These are phyloP conservation scores for Yamadazyma olivae DNA, from an alignment of 805 yeast species.

Conservation along the genomic window DNA sequence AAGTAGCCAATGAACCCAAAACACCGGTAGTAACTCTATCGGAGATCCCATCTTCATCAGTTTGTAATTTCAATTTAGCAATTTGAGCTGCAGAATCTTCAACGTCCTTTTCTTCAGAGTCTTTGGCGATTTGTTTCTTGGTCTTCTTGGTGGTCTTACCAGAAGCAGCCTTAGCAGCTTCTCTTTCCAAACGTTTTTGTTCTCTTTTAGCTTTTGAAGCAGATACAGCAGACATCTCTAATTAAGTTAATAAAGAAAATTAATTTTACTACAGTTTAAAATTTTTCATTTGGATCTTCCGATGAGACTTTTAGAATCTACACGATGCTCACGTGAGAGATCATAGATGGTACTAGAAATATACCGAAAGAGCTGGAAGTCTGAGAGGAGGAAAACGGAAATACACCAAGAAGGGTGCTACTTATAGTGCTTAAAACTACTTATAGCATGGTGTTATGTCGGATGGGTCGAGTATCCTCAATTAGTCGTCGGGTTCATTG, in stretches of 20 bases:
- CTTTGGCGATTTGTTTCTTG: slow-evolving; percentile 53
- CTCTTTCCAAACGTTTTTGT: slow-evolving; percentile 76
- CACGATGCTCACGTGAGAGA: not conserved
- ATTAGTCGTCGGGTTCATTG: no score
- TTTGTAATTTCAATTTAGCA: slow-evolving; percentile 85
- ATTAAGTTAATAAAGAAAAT: no score
- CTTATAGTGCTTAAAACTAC: no score
- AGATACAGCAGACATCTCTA: slow-evolving; percentile 45
- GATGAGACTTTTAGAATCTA: no score
- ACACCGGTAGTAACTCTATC: slow-evolving; percentile 99
- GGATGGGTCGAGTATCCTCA: no score
- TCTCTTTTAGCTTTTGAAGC: slow-evolving; percentile 98
- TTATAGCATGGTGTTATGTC: no score
- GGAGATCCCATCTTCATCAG: slow-evolving; percentile 89
- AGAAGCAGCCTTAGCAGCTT: slow-evolving; percentile 51
- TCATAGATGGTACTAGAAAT: no score
- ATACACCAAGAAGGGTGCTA: no score
- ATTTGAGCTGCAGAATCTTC: slow-evolving; percentile 70
- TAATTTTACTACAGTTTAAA: slow-evolving; percentile 1
- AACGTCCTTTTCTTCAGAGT: slow-evolving; percentile 48
- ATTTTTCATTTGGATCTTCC: slow-evolving; percentile 4
- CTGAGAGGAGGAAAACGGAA: no score
- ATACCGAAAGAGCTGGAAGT: no score
- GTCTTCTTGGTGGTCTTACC: slow-evolving; percentile 71
- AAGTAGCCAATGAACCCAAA: slow-evolving; percentile 79